Conservation (phyloP, 352 stramenopile species). For the Phytophthora citrophthora region DNA sequence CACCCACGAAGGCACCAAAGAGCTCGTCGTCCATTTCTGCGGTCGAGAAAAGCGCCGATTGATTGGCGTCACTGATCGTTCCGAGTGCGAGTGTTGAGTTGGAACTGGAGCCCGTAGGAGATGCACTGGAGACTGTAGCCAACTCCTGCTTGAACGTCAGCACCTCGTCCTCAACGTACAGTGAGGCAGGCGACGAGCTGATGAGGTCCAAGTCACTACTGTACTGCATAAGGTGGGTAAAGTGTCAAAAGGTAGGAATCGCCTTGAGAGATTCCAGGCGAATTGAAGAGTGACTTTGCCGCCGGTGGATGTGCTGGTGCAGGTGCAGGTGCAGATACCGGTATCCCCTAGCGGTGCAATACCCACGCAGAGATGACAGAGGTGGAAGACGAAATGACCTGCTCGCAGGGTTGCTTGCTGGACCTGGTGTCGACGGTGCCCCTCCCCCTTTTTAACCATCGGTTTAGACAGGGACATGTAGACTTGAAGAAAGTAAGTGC, state of each 20-base stretch:
- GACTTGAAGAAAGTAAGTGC: slow-evolving; percentile 6
- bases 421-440: slow-evolving; percentile 16
- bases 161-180: slow-evolving; percentile 29
- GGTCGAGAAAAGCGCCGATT: slow-evolving; percentile 16
- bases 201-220: slow-evolving; percentile 17
- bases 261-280: slow-evolving; percentile 16
- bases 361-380: neutral
- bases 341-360: slow-evolving; percentile 16
- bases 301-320: slow-evolving; percentile 9
- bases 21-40: slow-evolving; percentile 58
- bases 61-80: slow-evolving; percentile 6
- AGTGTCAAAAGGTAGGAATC: neutral
- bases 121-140: slow-evolving; percentile 23
- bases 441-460: slow-evolving; percentile 10
- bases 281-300: slow-evolving; percentile 30
- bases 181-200: slow-evolving; percentile 29
- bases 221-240: slow-evolving; percentile 27
- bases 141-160: slow-evolving; percentile 39
- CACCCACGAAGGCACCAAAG: slow-evolving; percentile 49
- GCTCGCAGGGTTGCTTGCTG: slow-evolving; percentile 29
- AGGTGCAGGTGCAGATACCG: neutral
- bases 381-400: slow-evolving; percentile 11
- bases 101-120: slow-evolving; percentile 17
- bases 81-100: slow-evolving; percentile 21
- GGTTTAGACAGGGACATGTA: neutral